Percentiles rank a stretch among this genome's conserved stretches.
Evolutionary conservation across 202 grass and related monocot species (phyloP).

Genomic region (Dendrocalamus latiflorus): DNA sequence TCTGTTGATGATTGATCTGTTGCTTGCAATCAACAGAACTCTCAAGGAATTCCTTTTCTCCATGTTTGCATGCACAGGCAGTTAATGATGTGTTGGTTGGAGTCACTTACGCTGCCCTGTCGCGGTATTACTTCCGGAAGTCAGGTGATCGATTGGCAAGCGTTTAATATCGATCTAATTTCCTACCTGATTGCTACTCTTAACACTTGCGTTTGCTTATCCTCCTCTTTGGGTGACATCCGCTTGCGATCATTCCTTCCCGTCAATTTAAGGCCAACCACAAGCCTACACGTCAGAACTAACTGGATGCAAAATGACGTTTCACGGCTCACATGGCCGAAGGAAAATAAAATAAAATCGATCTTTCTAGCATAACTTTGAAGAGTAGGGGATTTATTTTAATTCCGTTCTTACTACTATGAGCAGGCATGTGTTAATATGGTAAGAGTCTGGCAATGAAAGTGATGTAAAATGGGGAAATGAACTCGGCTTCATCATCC

Average conservation of each 20-base stretch:
- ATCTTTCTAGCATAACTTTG: background rate
- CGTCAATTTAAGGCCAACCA: conserved; percentile 67
- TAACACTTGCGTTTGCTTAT: background rate
- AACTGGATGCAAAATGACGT: background rate
- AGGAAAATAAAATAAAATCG: background rate
- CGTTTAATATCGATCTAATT: background rate
- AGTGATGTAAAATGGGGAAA: conserved; percentile 61
- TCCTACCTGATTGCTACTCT: background rate
- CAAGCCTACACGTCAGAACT: conserved; percentile 61
- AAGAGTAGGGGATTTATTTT: background rate
- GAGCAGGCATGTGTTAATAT: conserved; percentile 67
- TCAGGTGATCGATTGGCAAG: conserved; percentile 32
- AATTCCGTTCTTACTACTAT: background rate
- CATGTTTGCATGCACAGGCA: conserved; percentile 46
- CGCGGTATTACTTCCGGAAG: conserved; percentile 60
- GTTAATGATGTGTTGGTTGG: conserved; percentile 73
- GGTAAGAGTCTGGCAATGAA: conserved; percentile 42
- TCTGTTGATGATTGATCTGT: background rate
- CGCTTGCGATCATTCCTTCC: conserved; percentile 34
- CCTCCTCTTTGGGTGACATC: too few relatives aligned
- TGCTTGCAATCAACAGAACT: background rate
- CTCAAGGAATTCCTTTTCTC: background rate
- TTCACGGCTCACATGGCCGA: background rate
- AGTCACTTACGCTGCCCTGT: conserved; percentile 57
- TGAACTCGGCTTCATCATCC: conserved; percentile 69